Base-by-base conservation (phyloP, 176 grass and related monocot species). In the Thinopyrum elongatum region DNA sequence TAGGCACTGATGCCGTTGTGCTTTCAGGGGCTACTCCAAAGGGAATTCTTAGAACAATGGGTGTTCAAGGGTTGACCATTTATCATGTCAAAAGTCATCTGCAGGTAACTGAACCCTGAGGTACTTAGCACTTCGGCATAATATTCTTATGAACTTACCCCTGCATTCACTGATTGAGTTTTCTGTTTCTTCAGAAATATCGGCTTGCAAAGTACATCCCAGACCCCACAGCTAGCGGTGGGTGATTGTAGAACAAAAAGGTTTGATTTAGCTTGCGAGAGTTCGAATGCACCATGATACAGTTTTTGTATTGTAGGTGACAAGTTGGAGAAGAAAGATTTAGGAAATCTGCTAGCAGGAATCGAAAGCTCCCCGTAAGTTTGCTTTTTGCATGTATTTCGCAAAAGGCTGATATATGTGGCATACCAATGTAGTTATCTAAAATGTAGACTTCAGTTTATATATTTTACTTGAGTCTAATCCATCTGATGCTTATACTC, bases 21-120 rank as follows among this genome's bases (percentile, higher is more conserved):
- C n/a, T 58, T 62, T 66, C 87, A 89, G 87, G 82, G 73, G 87
- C 87, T 8, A 89, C 87, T 76, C 87, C 87, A 1, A 89, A 89
- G 79, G 87, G 87, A 58, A 72, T 89, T 67, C 87, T 89, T 67
- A 81, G 82, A 85, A 58, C 80, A 21, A 89, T 89, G 87, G 77
- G 68, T 81, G 82, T 85, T 41, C 77, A 70, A 65, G 82, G 82
- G 17, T 72, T 89, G 63, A 89, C 87, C 16, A 89, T 89, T 59
- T 89, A 89, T 72, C 87, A 89, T 89, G 69, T 89, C 29, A 89
- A 89, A 83, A 89, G 87, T 55, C 87, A 89, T 12, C 53, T 89
- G 11, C 87, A 89, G 58, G 87, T 89, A 80, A 26, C 28, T 85
- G 13, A 27, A 30, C 7, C 51, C 49, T 72, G 66, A 28, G 36